phyloP scores from a whole-genome alignment of 305 asterid species.

The Fraxinus paxiana region DNA sequence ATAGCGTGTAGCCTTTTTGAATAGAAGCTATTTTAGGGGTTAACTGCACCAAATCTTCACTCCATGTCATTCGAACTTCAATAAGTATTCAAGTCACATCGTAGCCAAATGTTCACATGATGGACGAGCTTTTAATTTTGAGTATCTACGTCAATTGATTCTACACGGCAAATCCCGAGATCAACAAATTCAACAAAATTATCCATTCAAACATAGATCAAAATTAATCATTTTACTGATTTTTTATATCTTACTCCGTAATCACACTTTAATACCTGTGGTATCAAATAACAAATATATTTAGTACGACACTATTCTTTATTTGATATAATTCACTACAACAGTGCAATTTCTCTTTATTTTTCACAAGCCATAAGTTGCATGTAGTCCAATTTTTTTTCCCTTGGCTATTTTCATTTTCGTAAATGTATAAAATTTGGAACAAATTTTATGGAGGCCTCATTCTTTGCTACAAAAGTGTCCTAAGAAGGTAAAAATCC shows the following conservation, averaged over 20 bases:
- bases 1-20: background rate
- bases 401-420: slow-evolving; percentile 16
- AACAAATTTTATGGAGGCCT: slow-evolving; percentile 20
- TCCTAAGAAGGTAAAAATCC: slow-evolving; percentile 21
- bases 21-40: background rate
- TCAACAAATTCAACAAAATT: background rate
- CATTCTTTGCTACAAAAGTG: slow-evolving; percentile 26
- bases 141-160: background rate
- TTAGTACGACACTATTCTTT: background rate
- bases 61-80: background rate
- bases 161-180: background rate
- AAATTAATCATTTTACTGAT: background rate
- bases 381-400: slow-evolving; percentile 17
- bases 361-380: slow-evolving; percentile 31
- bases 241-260: background rate
- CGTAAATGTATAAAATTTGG: slow-evolving; percentile 20
- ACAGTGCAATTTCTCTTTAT: slow-evolving; percentile 23
- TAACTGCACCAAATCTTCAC: background rate
- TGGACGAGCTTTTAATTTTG: background rate
- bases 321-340: slow-evolving; percentile 31
- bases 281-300: background rate
- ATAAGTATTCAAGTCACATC: background rate
- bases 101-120: background rate
- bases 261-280: background rate
- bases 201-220: background rate